Evolutionary conservation across 2,329 filamentous ascomycete genomes (phyloP), one percentile per base, ranked within the genome.

Genomic region (Bipolaris sorokiniana): DNA sequence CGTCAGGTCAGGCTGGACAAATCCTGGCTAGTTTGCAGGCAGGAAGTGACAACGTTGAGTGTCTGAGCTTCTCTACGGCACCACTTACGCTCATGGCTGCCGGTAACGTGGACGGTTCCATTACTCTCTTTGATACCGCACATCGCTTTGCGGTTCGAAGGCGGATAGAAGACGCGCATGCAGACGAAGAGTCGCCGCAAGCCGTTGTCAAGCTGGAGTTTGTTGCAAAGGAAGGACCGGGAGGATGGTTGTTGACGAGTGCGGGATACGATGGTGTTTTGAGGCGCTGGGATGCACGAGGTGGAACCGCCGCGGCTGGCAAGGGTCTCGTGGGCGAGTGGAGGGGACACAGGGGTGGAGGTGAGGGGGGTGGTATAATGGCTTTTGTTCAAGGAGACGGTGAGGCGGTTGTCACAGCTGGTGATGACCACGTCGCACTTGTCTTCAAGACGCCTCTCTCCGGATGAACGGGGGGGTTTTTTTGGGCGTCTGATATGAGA

Each of bases 171-270:
- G 89, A 90, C 48, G 93, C 91, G 1, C 94, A 96, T 75, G 90
- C 93, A 5, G 76, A 77, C 41, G 73, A 77, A 22, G 73, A 93
- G 71, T 90, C 93, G 63, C 90, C 91, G n/a, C 89, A 90, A 69
- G 89, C 91, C 1, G 91, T 99, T 18, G 94, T 98, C 60, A 94
- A 96, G 78, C 87, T 98, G 4, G 92, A 97, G 58, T 99, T 97
- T 70, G 85, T 96, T 56, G 81, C 82, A 72, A 79, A 64, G 33
- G 65, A 76, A 44, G 71, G 72, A 1, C 45, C 72, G 2, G 74
- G 76, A 4, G 69, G 69, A n/a, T 94, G 86, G 88, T 72, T 96
- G 60, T 80, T 98, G 51, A 98, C 94, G 1, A 91, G 87, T 62
- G 93, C 89, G 65, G 95, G 95, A 7, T 91, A 97, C 83, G 95